Percentiles rank a stretch among this genome's conserved stretches.
phyloP scores from a whole-genome alignment of 2,329 filamentous ascomycete genomes.

The Dothistroma pini region DNA sequence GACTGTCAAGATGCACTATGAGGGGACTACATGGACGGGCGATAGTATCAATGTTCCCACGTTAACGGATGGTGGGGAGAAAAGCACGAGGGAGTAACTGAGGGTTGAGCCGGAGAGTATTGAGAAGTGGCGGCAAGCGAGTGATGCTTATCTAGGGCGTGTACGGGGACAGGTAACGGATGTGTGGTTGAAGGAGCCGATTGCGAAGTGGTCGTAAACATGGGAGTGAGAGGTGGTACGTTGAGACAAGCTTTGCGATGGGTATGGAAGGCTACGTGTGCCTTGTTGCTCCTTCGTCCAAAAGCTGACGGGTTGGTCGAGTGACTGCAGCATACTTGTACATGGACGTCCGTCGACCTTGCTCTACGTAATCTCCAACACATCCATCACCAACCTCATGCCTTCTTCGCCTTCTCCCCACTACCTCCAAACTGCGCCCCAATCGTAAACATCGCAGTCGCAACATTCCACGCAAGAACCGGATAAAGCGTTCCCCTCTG shows the following conservation, averaged over 20 bases:
- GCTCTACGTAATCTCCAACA: no score
- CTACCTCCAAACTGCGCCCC: not conserved
- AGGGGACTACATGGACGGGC: no score
- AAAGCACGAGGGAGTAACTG: not conserved
- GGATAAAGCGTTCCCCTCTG: constrained; percentile 21
- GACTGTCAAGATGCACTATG: no score
- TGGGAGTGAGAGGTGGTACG: not conserved
- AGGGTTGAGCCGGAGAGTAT: not conserved
- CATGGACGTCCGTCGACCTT: no score
- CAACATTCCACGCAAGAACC: constrained; percentile 15
- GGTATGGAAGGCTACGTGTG: not conserved
- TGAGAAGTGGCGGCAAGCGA: not conserved
- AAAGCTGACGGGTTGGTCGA: not conserved
- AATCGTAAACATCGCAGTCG: constrained; percentile 11
- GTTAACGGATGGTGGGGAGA: not conserved
- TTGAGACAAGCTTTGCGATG: not conserved
- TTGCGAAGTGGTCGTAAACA: not conserved
- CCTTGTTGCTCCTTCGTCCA: not conserved
- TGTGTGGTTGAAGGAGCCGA: not conserved
- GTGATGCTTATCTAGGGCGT: not conserved
- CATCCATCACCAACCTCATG: not conserved
- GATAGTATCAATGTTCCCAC: no score
- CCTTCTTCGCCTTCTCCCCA: not conserved
- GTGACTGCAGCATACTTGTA: no score
- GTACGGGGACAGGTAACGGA: not conserved